Percentiles rank a stretch among this genome's conserved stretches.
Evolutionary conservation across 495 filamentous ascomycete genomes (phyloP).

Genomic region (Lepidopterella palustris): DNA sequence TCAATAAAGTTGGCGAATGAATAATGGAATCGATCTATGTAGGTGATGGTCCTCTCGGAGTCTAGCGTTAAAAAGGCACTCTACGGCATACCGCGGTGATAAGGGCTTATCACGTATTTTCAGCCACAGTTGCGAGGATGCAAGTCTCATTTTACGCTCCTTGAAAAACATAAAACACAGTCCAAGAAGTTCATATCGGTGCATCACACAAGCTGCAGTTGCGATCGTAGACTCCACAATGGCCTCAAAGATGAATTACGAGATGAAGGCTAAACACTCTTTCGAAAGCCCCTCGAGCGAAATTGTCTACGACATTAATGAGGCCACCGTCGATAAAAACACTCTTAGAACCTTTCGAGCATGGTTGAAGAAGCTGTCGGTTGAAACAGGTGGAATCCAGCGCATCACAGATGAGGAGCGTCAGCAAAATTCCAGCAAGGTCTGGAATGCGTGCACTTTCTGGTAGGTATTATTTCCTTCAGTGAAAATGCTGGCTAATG

Average conservation of each 20-base stretch:
- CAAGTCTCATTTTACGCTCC: neutral
- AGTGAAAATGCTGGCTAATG: neutral
- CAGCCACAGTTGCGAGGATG: neutral
- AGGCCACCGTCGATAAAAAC: neutral
- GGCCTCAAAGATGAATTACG: constrained; percentile 8
- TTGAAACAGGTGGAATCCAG: constrained; percentile 22
- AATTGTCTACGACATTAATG: neutral
- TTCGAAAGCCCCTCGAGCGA: constrained; percentile 3
- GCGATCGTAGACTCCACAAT: constrained; percentile 10
- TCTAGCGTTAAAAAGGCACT: too few relatives aligned
- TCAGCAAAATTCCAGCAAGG: constrained; percentile 11
- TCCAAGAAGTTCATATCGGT: too few relatives aligned
- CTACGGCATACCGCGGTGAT: constrained; percentile 24
- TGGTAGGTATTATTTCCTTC: constrained; percentile 9
- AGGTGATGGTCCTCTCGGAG: too few relatives aligned
- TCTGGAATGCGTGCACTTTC: constrained; percentile 24
- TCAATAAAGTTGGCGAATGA: too few relatives aligned
- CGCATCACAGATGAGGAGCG: constrained; percentile 21
- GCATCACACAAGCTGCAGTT: too few relatives aligned
- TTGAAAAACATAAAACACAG: too few relatives aligned
- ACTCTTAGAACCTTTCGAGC: neutral
- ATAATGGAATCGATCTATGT: too few relatives aligned
- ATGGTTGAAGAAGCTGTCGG: constrained; percentile 19
- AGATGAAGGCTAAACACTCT: constrained; percentile 11
- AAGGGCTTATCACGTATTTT: constrained; percentile 11